Evolutionary conservation across 768 basidiomycete genomes (phyloP).

Genomic region (Tulasnella sp.): DNA sequence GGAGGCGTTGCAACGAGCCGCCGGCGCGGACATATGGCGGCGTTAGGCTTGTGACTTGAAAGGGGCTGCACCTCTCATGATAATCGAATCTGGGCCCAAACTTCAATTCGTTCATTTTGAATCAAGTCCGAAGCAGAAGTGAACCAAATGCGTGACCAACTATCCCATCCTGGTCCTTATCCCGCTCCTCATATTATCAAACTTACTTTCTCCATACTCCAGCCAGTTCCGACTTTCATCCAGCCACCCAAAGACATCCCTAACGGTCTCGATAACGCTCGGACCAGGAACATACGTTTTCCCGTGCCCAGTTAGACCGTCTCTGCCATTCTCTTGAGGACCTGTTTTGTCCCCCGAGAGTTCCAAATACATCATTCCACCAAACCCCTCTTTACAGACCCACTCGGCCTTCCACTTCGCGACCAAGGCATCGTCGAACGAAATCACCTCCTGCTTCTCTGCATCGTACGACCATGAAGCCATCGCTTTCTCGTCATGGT

Average conservation of each 20-base stretch:
- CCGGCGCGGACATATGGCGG: too few species aligned
- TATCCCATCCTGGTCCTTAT: too few species aligned
- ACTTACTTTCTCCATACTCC: slow-evolving; percentile 58
- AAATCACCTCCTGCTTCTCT: slow-evolving; percentile 62
- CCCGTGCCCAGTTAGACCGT: slow-evolving; percentile 60
- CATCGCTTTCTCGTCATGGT: slow-evolving; percentile 49
- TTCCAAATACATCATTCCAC: slow-evolving; percentile 74
- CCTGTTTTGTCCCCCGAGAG: slow-evolving; percentile 39
- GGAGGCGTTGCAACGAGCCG: too few species aligned
- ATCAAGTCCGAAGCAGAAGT: too few species aligned
- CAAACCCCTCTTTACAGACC: slow-evolving; percentile 61
- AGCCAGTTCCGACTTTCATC: slow-evolving; percentile 72
- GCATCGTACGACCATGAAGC: slow-evolving; percentile 83
- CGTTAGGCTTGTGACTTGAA: too few species aligned
- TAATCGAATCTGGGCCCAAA: too few species aligned
- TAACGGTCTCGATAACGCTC: slow-evolving; percentile 63
- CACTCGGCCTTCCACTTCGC: slow-evolving; percentile 66
- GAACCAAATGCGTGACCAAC: too few species aligned
- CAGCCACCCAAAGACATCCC: slow-evolving; percentile 59
- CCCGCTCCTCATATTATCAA: slow-evolving; percentile 64
- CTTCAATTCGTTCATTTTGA: too few species aligned
- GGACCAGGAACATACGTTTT: slow-evolving; percentile 59
- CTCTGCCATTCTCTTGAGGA: slow-evolving; percentile 57
- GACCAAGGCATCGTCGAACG: slow-evolving; percentile 62
- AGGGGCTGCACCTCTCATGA: too few species aligned